These are phyloP conservation scores for Phylloporus rhodoxanthus DNA, from an alignment of 768 basidiomycete genomes.

Conservation along the genomic window DNA sequence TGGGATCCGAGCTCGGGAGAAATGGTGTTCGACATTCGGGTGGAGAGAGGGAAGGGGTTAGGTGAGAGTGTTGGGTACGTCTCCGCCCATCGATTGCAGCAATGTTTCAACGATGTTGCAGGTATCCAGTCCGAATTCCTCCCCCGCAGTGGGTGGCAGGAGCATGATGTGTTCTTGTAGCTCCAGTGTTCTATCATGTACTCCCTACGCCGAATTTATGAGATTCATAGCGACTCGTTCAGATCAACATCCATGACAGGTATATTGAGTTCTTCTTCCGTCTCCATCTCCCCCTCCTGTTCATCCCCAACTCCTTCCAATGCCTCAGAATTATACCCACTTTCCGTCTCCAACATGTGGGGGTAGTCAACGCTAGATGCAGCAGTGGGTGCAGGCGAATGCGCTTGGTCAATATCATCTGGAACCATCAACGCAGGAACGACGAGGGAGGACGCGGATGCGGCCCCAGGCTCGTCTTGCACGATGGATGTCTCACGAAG, in stretches of 20 bases:
- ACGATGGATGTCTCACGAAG: conserved; percentile 28
- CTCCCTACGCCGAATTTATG: background rate
- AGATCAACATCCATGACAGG: conserved; percentile 28
- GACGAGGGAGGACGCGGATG: conserved; percentile 25
- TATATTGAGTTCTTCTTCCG: conserved; percentile 23
- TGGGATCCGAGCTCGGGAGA: conserved; percentile 56
- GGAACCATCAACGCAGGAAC: conserved; percentile 18
- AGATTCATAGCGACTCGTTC: conserved; percentile 18
- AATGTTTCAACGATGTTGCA: conserved; percentile 15
- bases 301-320: conserved; percentile 30
- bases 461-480: conserved; percentile 22
- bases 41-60: conserved; percentile 77
- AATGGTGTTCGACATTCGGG: conserved; percentile 74
- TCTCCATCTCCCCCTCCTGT: conserved; percentile 21
- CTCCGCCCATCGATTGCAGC: background rate
- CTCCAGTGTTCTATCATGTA: background rate
- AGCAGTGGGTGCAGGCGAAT: conserved; percentile 49
- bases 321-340: conserved; percentile 52
- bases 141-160: conserved; percentile 36
- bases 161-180: conserved; percentile 3
- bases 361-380: conserved; percentile 44
- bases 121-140: conserved; percentile 42
- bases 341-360: conserved; percentile 38
- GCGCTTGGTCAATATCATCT: conserved; percentile 31
- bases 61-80: conserved; percentile 78